Evolutionary conservation across 108 stramenopile genomes (phyloP).

Genomic region (Craspedostauros australis): DNA sequence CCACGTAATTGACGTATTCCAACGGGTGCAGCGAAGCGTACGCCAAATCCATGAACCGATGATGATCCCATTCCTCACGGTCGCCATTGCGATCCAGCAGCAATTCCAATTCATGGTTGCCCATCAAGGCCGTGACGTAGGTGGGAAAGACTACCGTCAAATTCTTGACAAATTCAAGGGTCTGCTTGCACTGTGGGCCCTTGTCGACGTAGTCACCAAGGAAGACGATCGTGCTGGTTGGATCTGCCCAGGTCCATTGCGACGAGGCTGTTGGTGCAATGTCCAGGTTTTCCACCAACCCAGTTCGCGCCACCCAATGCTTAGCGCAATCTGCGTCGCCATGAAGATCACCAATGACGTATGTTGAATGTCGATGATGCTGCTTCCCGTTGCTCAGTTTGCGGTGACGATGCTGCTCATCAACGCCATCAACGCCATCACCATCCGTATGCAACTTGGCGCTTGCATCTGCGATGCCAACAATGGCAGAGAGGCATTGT

Average conservation of each 20-base stretch:
- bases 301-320: constrained; percentile 46
- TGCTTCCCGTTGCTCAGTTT: too few species aligned
- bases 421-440: too few species aligned
- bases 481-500: too few species aligned
- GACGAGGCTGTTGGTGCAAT: too few species aligned
- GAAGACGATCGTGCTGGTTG: constrained; percentile 31
- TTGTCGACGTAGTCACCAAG: constrained; percentile 70
- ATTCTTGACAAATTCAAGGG: constrained; percentile 42
- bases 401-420: too few species aligned
- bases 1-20: constrained; percentile 45
- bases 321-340: constrained; percentile 47
- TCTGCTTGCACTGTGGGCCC: constrained; percentile 45
- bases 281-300: constrained; percentile 28
- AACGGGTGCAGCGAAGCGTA: constrained; percentile 53
- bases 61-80: constrained; percentile 7
- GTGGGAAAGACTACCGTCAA: constrained; percentile 40
- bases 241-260: constrained; percentile 33
- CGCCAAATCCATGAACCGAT: constrained; percentile 28
- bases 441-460: too few species aligned
- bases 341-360: constrained; percentile 59
- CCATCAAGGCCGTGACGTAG: constrained; percentile 40
- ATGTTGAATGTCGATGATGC: too few species aligned
- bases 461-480: too few species aligned
- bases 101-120: constrained; percentile 61
- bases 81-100: constrained; percentile 35